These are phyloP conservation scores for Elsinoe arachidis DNA, from an alignment of 2,329 filamentous ascomycete genomes.

Conservation along the genomic window DNA sequence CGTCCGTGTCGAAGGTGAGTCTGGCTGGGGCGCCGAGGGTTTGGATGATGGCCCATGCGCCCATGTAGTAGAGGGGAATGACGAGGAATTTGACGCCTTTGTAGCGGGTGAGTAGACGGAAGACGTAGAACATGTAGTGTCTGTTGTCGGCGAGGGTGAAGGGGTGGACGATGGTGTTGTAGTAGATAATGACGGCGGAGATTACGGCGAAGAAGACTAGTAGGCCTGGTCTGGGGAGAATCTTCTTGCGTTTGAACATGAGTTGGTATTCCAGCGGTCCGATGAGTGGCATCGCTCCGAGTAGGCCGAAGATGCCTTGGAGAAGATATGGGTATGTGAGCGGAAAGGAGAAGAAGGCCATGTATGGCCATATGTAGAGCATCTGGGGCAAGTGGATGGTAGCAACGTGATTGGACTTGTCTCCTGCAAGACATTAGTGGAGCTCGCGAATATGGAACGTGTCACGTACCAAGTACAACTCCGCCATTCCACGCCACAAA, in stretches of 20 bases:
- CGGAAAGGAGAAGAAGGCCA: constrained; percentile 81
- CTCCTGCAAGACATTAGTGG: constrained; percentile 49
- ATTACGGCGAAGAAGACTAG: constrained; percentile 30
- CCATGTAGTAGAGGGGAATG: constrained; percentile 60
- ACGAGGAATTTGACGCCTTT: constrained; percentile 57
- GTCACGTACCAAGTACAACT: constrained; percentile 68
- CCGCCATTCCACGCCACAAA: constrained; percentile 85
- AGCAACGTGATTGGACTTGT: constrained; percentile 89
- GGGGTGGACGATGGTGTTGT: constrained; percentile 89
- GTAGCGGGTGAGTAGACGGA: constrained; percentile 61
- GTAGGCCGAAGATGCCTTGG: constrained; percentile 20
- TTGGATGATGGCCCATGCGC: constrained; percentile 60
- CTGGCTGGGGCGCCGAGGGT: constrained; percentile 43
- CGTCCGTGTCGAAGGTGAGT: constrained; percentile 14
- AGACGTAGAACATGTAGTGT: constrained; percentile 96
- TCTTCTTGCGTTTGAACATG: constrained; percentile 26
- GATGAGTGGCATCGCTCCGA: constrained; percentile 20
- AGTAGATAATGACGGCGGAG: constrained; percentile 51
- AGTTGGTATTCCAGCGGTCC: constrained; percentile 25
- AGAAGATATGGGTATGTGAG: constrained; percentile 54
- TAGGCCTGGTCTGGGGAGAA: constrained; percentile 33
- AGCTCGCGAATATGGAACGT: not conserved
- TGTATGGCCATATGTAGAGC: constrained; percentile 89
- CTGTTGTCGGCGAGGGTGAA: constrained; percentile 95
- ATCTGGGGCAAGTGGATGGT: constrained; percentile 85